Evolutionary conservation across 2,329 filamentous ascomycete genomes (phyloP), one percentile per base, ranked within the genome.

Genomic region (Hymenoscyphus fraxineus): DNA sequence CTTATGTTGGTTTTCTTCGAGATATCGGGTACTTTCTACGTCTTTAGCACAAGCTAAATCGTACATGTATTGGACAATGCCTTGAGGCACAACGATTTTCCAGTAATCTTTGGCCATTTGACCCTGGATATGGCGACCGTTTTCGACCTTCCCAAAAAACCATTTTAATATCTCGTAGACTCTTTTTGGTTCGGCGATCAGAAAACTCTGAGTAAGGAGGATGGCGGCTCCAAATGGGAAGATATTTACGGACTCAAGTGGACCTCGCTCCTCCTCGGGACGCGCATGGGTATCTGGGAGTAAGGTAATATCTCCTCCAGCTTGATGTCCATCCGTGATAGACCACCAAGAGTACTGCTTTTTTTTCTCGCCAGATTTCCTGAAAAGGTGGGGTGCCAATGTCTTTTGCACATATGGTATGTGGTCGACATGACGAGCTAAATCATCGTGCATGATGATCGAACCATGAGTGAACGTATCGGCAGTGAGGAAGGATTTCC

Each of bases 161-260:
- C 80, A 83, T 3, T 74, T 69, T 4, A 84, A 63, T 27, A 83
- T 72, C 0, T 74, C 68, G 38, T 73, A 74, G 1, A 79, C 71
- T 31, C 71, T 75, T 2, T 70, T 68, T 1, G 82, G 81, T 60
- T 83, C 79, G 0, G 80, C 78, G 12, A 82, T 72, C 1, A 80
- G 72, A 59, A 84, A 83, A 66, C 81, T 83, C 4, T 82, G 82
- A 0, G 81, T 83, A 3, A 84, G 70, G 0, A 83, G 69, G n/a
- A 83, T 76, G 4, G 76, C 79, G 6, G 77, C 74, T 0, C 81
- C 80, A 27, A 74, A 71, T 2, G 81, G 80, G 61, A 84, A 82
- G 2, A 84, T 68, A 2, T 76, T 76, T 1, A 74, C 80, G 40
- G 78, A 65, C 7, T 69, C 73, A 6, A 81, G 69, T 19, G 73